phyloP scores from a whole-genome alignment of 768 basidiomycete genomes.

The Trametes punicea region DNA sequence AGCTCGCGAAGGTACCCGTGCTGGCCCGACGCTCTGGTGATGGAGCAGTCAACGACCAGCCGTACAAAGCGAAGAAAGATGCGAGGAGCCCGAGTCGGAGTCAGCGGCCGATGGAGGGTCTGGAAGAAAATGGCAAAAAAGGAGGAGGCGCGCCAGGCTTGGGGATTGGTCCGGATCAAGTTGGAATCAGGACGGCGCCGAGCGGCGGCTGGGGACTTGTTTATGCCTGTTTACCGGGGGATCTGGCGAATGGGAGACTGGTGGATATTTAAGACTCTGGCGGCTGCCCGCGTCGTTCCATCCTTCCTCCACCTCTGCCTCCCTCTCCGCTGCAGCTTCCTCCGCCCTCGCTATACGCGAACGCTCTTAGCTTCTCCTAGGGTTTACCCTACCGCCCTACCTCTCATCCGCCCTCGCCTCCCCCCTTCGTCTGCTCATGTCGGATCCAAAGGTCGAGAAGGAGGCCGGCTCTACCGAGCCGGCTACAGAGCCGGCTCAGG shows the following conservation, averaged over 20 bases:
- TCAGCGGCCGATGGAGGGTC: constrained; percentile 13
- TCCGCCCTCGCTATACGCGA: constrained; percentile 15
- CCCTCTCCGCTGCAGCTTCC: constrained; percentile 15
- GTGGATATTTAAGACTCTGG: constrained; percentile 19
- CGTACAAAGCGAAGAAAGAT: neutral
- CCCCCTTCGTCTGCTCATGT: constrained; percentile 28
- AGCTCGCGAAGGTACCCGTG: constrained; percentile 5
- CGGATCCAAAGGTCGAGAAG: constrained; percentile 53
- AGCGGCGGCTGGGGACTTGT: constrained; percentile 10
- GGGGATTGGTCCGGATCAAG: constrained; percentile 17
- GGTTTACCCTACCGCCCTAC: constrained; percentile 15
- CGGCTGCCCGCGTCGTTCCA: constrained; percentile 20
- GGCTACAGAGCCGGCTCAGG: constrained; percentile 38
- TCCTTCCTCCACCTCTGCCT: constrained; percentile 20
- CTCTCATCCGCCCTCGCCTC: constrained; percentile 14
- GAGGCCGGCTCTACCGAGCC: constrained; percentile 52
- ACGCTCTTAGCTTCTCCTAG: constrained; percentile 13
- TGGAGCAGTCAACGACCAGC: constrained; percentile 2
- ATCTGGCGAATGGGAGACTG: constrained; percentile 14
- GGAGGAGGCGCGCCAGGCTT: neutral
- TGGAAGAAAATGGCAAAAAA: neutral
- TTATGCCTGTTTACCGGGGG: constrained; percentile 13
- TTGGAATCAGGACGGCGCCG: constrained; percentile 13
- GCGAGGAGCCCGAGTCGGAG: constrained; percentile 11
- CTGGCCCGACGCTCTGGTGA: neutral